These are phyloP conservation scores for Chrysoporthe puriensis DNA, from an alignment of 2,329 filamentous ascomycete species.

Conservation along the genomic window DNA sequence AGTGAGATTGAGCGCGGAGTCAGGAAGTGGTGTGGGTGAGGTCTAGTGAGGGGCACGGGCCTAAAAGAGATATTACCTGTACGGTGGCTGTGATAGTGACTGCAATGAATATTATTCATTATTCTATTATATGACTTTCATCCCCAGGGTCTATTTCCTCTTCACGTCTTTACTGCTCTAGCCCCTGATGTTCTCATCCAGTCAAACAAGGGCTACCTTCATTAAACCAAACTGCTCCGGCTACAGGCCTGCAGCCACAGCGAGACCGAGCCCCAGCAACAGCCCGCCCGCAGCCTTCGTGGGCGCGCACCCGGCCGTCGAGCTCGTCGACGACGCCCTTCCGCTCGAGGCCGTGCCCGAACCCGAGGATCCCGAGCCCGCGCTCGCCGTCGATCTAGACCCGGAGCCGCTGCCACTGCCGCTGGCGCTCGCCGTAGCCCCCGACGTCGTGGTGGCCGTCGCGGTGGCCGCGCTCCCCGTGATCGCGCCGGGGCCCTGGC, in stretches of 20 bases:
- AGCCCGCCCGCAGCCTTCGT: constrained; percentile 4
- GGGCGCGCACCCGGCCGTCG: background rate
- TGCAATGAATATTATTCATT: constrained; percentile 17
- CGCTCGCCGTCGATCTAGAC: background rate
- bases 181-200: background rate
- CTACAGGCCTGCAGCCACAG: constrained; percentile 2
- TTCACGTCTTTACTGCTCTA: background rate
- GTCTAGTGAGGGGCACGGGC: background rate
- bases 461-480: constrained; percentile 45
- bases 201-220: background rate
- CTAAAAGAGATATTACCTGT: background rate
- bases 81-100: constrained; percentile 16
- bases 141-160: background rate
- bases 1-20: constrained; percentile 2
- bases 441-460: constrained; percentile 34
- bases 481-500: constrained; percentile 46
- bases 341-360: background rate
- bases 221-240: background rate
- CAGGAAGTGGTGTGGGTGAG: background rate
- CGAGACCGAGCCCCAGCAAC: constrained; percentile 8
- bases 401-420: background rate
- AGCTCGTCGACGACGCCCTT: background rate
- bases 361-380: background rate
- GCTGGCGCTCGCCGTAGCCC: background rate
- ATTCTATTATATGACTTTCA: background rate